Evolutionary conservation across 2,329 filamentous ascomycete genomes (phyloP).

Genomic region (Trichoderma brevicompactum): DNA sequence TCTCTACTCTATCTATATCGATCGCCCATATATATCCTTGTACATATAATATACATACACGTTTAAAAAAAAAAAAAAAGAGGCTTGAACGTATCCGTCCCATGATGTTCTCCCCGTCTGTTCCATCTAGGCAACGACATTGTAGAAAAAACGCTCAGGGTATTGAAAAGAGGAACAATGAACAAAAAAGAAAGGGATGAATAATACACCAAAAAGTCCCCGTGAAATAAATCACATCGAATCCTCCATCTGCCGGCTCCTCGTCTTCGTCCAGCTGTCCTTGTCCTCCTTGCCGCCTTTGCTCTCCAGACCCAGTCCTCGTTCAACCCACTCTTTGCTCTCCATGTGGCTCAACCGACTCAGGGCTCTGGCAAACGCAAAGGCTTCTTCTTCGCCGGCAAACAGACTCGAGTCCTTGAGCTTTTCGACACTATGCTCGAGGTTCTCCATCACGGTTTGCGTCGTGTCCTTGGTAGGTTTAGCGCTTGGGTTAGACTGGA

Average conservation of each 20-base stretch:
- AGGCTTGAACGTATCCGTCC: neutral
- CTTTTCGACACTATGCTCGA: slow-evolving; percentile 81
- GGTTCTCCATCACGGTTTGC: slow-evolving; percentile 82
- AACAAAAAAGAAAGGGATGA: neutral
- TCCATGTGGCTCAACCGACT: slow-evolving; percentile 90
- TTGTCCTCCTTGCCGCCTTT: slow-evolving; percentile 67
- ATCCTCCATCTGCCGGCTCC: slow-evolving; percentile 70
- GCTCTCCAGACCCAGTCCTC: slow-evolving; percentile 70
- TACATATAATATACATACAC: neutral
- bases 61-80: neutral
- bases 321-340: slow-evolving; percentile 90
- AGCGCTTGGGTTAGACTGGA: slow-evolving; percentile 52
- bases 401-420: slow-evolving; percentile 88
- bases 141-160: slow-evolving; percentile 6
- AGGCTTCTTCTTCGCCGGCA: slow-evolving; percentile 92
- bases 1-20: neutral
- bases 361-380: slow-evolving; percentile 90
- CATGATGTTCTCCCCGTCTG: neutral
- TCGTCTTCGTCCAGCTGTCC: slow-evolving; percentile 67
- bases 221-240: slow-evolving; percentile 54
- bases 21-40: neutral
- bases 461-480: slow-evolving; percentile 66
- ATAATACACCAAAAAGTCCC: neutral
- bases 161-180: neutral
- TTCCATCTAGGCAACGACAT: slow-evolving; percentile 11